phyloP scores from a whole-genome alignment of 805 yeast genomes.

The Deakozyma indianensis region DNA sequence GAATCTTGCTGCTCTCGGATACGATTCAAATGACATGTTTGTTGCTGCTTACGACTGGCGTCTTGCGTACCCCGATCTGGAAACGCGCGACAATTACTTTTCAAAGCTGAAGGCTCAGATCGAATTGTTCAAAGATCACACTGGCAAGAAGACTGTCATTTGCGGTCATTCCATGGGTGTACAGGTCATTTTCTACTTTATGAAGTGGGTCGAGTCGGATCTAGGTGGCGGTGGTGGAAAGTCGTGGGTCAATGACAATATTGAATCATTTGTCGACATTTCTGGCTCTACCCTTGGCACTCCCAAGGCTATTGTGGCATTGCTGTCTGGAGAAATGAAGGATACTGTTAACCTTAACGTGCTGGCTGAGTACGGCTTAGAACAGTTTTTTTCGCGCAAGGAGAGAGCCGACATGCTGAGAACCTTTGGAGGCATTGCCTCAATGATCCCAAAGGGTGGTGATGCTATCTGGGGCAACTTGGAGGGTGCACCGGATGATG shows the following conservation, averaged over 20 bases:
- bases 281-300: conserved; percentile 88
- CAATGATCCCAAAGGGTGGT: conserved; percentile 97
- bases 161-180: conserved; percentile 96
- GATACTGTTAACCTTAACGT: conserved; percentile 92
- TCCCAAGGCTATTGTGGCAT: conserved; percentile 84
- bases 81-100: conserved; percentile 76
- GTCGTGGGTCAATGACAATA: conserved; percentile 72
- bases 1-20: conserved; percentile 85
- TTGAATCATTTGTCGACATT: conserved; percentile 72
- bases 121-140: conserved; percentile 39
- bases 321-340: conserved; percentile 95
- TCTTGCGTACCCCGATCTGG: conserved; percentile 76
- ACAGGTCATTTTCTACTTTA: conserved; percentile 72
- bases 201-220: conserved; percentile 92
- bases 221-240: conserved; percentile 94
- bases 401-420: conserved; percentile 80
- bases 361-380: conserved; percentile 85
- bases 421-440: conserved; percentile 86
- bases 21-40: conserved; percentile 79
- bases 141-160: conserved; percentile 57
- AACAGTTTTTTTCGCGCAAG: conserved; percentile 77
- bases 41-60: conserved; percentile 97
- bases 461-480: conserved; percentile 74
- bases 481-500: conserved; percentile 60
- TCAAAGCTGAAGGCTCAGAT: conserved; percentile 58